Evolutionary conservation across 2,329 filamentous ascomycete genomes (phyloP), one percentile per base, ranked within the genome.

Genomic region (Aureobasidium sp.): DNA sequence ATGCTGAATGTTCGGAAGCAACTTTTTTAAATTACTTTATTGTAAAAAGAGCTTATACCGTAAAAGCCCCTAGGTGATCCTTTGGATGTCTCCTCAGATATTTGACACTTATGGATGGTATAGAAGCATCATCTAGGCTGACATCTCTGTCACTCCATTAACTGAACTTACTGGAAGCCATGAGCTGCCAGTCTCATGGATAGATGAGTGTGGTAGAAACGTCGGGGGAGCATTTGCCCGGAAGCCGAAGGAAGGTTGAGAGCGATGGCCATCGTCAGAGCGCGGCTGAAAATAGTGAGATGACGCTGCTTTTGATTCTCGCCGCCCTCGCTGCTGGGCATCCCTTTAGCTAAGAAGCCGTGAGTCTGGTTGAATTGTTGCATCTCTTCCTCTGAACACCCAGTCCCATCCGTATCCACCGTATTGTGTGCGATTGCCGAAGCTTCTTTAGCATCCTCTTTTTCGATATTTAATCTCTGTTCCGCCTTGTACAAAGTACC

Each of bases 251-350:
- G 27, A 42, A n/a, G n/a, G 11, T 21, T 17, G 23, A 43, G 11
- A 31, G 27, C 43, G 25, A 42, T 7, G 35, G 49, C 49, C 21
- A 27, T 25, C 10, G 21, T 35, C 35, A 37, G 33, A 35, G 35
- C 49, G 49, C 23, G 35, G 49, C 49, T 40, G 49, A 40, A 40
- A 55, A 43, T 55, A 42, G 51, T 55, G 37, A 55, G 33, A 55
- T 55, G 51, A 55, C 51, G 51, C 51, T 55, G 9, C 17, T 29
- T 25, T 31, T 31, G 9, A 6, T n/a, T 25, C 19, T 54, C 25
- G 35, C 37, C 51, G 51, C 51, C 37, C 19, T 42, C 51, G 37
- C 27, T 29, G 47, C 45, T 55, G 51, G 51, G 51, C 51, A 42
- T 31, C 27, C 35, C 23, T 6, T 42, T 43, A 17, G 37, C 37